Evolutionary conservation across 1,284 basidiomycete genomes (phyloP).

Genomic region (Athelia sp.): DNA sequence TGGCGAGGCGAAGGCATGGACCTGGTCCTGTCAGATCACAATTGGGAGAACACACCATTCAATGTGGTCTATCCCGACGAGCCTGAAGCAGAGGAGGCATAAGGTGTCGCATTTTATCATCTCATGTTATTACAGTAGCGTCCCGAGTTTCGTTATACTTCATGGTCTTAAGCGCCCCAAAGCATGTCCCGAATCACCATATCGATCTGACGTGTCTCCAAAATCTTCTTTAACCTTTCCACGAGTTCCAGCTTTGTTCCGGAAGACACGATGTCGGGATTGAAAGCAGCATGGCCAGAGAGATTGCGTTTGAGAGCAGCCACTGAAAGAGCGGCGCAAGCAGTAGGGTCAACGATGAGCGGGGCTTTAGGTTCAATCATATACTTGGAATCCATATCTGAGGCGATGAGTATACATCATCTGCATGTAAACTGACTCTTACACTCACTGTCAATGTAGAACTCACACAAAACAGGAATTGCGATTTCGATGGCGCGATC

Average conservation of each 20-base stretch:
- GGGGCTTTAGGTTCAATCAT: slow-evolving; percentile 41
- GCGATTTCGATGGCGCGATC: slow-evolving; percentile 41
- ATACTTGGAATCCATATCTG: slow-evolving; percentile 44
- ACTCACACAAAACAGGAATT: slow-evolving; percentile 46
- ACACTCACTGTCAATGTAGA: slow-evolving; percentile 46
- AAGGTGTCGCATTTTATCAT: too few species aligned
- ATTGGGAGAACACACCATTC: not conserved
- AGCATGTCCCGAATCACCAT: slow-evolving; percentile 45
- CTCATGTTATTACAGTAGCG: too few species aligned
- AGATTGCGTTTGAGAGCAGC: slow-evolving; percentile 52
- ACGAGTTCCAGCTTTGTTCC: slow-evolving; percentile 25
- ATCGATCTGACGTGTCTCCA: slow-evolving; percentile 42
- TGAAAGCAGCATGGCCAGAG: slow-evolving; percentile 36
- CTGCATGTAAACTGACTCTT: not conserved
- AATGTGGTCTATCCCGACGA: too few species aligned
- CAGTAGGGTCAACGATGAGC: slow-evolving; percentile 38
- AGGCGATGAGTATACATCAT: slow-evolving; percentile 1
- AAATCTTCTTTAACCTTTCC: slow-evolving; percentile 23
- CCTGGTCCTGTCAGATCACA: not conserved
- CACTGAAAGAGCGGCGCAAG: slow-evolving; percentile 36
- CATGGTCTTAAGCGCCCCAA: slow-evolving; percentile 6
- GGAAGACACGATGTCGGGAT: slow-evolving; percentile 18
- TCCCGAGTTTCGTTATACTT: not conserved
- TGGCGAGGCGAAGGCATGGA: not conserved
- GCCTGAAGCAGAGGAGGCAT: too few species aligned